Evolutionary conservation across 768 basidiomycete species (phyloP).

Genomic region (Tricholoma bakamatsutake): DNA sequence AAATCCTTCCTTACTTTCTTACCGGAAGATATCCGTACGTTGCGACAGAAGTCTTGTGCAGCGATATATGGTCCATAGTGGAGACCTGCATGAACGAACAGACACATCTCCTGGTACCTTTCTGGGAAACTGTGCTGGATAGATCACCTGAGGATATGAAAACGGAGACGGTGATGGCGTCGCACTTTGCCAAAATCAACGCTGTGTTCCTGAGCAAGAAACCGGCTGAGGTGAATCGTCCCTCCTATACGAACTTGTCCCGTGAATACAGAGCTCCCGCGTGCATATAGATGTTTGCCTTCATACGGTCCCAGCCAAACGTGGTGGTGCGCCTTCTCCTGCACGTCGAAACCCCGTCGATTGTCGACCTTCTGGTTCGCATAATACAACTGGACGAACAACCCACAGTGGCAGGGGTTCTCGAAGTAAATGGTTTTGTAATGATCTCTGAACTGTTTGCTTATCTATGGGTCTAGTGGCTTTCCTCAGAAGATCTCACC

Average conservation of each 20-base stretch:
- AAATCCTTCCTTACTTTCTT: background rate
- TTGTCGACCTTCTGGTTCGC: constrained; percentile 87
- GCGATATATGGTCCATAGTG: constrained; percentile 92
- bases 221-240: constrained; percentile 70
- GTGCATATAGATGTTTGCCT: constrained; percentile 75
- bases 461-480: constrained; percentile 52
- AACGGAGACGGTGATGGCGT: constrained; percentile 79
- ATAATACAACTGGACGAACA: constrained; percentile 88
- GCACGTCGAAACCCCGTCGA: constrained; percentile 85
- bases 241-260: constrained; percentile 19
- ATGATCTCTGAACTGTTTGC: constrained; percentile 12
- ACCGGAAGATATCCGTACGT: constrained; percentile 80
- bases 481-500: constrained; percentile 81
- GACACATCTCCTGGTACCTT: constrained; percentile 70
- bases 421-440: constrained; percentile 63
- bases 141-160: constrained; percentile 82
- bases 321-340: constrained; percentile 77
- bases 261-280: constrained; percentile 21
- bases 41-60: constrained; percentile 91
- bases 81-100: constrained; percentile 77
- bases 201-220: constrained; percentile 84
- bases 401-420: constrained; percentile 72
- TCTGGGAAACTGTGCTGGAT: constrained; percentile 89
- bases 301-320: constrained; percentile 78
- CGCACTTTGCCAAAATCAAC: constrained; percentile 94